Conservation (phyloP, 2,329 filamentous ascomycete species). For the Alternaria consortialis region DNA sequence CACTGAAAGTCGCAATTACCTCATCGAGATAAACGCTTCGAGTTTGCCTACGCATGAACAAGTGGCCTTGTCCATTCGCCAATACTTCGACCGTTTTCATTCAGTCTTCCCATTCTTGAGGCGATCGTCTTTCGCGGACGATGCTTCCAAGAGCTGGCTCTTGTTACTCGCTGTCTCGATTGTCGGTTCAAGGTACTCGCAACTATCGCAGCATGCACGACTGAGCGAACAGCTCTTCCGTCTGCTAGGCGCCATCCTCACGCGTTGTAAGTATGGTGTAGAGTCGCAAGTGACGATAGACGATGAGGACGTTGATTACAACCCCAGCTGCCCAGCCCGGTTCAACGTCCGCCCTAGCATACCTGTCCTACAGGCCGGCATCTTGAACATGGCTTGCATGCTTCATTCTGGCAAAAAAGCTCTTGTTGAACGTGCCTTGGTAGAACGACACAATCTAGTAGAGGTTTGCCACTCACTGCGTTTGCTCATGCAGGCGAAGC, state of each 20-base stretch:
- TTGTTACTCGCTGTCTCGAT: conserved; percentile 39
- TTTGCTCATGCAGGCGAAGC: conserved; percentile 1
- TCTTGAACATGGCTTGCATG: conserved; percentile 19
- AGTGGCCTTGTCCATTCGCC: conserved; percentile 31
- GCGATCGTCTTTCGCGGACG: conserved; percentile 21
- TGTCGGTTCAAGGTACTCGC: conserved; percentile 37
- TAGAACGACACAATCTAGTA: conserved; percentile 8
- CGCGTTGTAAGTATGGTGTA: conserved; percentile 3
- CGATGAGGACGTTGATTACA: conserved; percentile 2
- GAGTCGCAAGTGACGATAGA: background rate
- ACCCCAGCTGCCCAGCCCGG: background rate
- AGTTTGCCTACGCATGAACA: conserved; percentile 31
- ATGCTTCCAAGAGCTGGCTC: conserved; percentile 20
- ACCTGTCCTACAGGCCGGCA: conserved; percentile 17
- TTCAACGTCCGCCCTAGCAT: background rate
- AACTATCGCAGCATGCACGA: conserved; percentile 1
- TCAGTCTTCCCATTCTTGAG: conserved; percentile 43
- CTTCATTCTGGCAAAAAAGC: conserved; percentile 18
- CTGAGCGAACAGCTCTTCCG: background rate
- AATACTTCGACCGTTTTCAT: conserved; percentile 41
- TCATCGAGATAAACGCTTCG: conserved; percentile 10
- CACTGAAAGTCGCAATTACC: conserved; percentile 12
- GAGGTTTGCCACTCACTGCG: conserved; percentile 14
- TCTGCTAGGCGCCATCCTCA: conserved; percentile 7
- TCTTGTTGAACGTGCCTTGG: conserved; percentile 9